Base-by-base conservation (phyloP, 2,329 filamentous ascomycete species). In the Sporothrix pseudoabietina region DNA sequence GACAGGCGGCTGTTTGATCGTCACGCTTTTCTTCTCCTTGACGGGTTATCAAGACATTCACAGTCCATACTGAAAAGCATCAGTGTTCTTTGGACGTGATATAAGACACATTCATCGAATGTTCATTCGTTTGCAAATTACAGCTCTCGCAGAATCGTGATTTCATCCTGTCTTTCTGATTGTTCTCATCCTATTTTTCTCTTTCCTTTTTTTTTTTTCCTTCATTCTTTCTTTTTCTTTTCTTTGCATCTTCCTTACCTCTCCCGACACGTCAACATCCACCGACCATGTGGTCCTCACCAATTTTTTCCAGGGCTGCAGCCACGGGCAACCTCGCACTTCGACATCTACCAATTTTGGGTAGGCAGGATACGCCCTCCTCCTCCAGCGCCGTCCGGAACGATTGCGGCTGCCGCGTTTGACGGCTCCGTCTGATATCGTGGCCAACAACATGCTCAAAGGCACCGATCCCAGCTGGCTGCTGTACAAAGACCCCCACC, bases 401-500 rank as follows among this genome's bases (percentile, higher is more conserved):
- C 81, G 71, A 82, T 87, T 75, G 77, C 81, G 14, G 77, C 83
- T 2, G 83, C 82, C 75, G 78, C 83, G 70, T 86, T 84, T 73
- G 79, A 84, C 75, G 83, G 82, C 72, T 75, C 76, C 22, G 74
- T 72, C 55, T 77, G 79, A 79, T 44, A 76, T 84, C 32, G 80
- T 83, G 26, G 76, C 78, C 68, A 83, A 82, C 52, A 78, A 79
- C 47, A 76, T 77, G 2, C 75, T 77, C 8, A 32, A 76, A 0
- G 80, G 80, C 63, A 77, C 79, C 3, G 76, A 74, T 1, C 82
- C 85, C 30, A 85, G 83, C 74, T 87, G 85, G 85, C 78, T 87
- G 78, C 78, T 81, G 54, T 82, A 82, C 77, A 81, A 80, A 68
- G 74, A 79, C 22, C 81, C 82, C 35, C 80, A 82, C 76, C 77